Evolutionary conservation across 2,329 filamentous ascomycete species (phyloP), one percentile per base, ranked within the genome.

Genomic region (Ophiostoma ips): DNA sequence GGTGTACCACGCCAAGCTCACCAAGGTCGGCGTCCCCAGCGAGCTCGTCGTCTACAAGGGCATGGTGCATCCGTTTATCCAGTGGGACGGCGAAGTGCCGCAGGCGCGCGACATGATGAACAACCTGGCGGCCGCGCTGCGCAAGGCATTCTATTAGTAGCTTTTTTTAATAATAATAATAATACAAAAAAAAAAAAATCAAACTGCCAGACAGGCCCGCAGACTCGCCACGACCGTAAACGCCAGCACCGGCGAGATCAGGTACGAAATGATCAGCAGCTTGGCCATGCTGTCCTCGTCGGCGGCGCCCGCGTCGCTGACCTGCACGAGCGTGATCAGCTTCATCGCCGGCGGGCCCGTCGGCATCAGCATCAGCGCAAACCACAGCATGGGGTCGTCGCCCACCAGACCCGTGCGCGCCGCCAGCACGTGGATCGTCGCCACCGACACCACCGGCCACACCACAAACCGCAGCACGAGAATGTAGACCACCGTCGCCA

Each of bases 361-460:
- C 0, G 70, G 69, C 70, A 72, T 71, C 38, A 71, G 55, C 66
- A 70, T 70, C 59, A 71, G 61, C 15, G 66, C 68, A 57, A 84
- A 84, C 78, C 78, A 83, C 31, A 84, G 62, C 55, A 84, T 75
- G 0, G 79, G 79, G 58, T 84, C 81, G 3, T 66, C 57, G 3
- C 68, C 66, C 2, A 84, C 58, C 3, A 76, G 36, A 0, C 57
- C 55, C 0, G 78, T 81, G 49, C 67, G 69, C 2, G 67, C 70
- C 0, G 75, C 77, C 7, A 83, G 58, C 0, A 62, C 56, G 56
- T 75, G 83, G 8, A 84, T 69, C 2, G 75, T 33, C 0, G 66
- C 65, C 31, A 84, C 77, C 3, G 71, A 72, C 15, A 74, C 62
- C 0, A 63, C 60, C 5, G 80, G 79, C 79, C 79, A 83, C 0